Conservation (phyloP, 345 rosid genomes). For the Salix viminalis region DNA sequence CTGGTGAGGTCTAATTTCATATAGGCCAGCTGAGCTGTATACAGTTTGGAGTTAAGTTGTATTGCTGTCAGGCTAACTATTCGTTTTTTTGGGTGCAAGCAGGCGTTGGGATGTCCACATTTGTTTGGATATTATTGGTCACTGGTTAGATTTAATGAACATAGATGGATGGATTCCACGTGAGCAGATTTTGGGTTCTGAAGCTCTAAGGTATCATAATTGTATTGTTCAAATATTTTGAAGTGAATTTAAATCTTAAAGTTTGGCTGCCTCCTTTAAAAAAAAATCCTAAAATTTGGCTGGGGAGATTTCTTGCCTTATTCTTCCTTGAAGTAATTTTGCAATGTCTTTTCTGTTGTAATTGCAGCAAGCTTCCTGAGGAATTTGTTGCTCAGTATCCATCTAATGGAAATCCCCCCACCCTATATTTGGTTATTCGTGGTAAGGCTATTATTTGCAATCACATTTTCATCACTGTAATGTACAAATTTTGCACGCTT, state of each 20-base stretch:
- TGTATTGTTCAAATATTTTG: neutral
- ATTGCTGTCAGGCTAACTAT: neutral
- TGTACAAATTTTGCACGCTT: neutral
- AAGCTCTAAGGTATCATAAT: slow-evolving; percentile 64
- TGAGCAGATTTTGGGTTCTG: slow-evolving; percentile 88
- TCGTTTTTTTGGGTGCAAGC: slow-evolving; percentile 26
- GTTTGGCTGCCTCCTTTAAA: neutral
- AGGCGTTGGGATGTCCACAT: slow-evolving; percentile 88
- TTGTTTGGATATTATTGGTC: slow-evolving; percentile 83
- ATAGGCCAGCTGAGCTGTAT: neutral
- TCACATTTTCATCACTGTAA: neutral
- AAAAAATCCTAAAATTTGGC: neutral
- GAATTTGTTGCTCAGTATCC: slow-evolving; percentile 76
- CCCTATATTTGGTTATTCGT: slow-evolving; percentile 69
- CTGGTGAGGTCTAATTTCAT: slow-evolving; percentile 48
- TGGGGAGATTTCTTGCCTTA: neutral
- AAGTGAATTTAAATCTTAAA: neutral
- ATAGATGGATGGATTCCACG: slow-evolving; percentile 97
- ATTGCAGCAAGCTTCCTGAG: slow-evolving; percentile 75
- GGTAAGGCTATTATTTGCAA: slow-evolving; percentile 38
- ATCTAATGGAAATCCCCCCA: slow-evolving; percentile 90
- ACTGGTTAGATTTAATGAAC: slow-evolving; percentile 94
- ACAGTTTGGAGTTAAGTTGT: slow-evolving; percentile 16
- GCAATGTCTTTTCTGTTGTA: slow-evolving; percentile 15
- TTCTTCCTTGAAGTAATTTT: neutral